phyloP scores from a whole-genome alignment of 371 early-diverging fungal species.

The Apophysomyces elegans region DNA sequence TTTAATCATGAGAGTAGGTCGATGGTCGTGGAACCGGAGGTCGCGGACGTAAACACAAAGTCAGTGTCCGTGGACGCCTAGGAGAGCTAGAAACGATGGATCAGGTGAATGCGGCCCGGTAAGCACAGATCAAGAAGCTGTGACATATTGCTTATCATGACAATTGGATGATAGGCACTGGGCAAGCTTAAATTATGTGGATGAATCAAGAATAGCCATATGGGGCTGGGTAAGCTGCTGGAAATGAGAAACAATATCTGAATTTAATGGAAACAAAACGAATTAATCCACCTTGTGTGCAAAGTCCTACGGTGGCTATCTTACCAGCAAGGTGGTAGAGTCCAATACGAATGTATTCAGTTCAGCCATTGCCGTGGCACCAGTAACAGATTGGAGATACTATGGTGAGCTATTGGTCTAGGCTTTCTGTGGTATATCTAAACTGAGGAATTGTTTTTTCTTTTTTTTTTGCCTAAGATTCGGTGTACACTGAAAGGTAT shows the following conservation, averaged over 20 bases:
- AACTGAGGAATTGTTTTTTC: not conserved
- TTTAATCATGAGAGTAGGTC: conserved; percentile 37
- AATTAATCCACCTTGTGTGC: not conserved
- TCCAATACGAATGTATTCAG: conserved; percentile 80
- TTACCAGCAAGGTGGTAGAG: conserved; percentile 88
- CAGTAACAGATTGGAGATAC: conserved; percentile 93
- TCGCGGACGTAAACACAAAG: conserved; percentile 84
- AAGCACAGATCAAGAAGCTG: not conserved
- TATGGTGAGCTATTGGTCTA: conserved; percentile 52
- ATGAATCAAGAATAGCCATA: conserved; percentile 81
- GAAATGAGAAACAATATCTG: not conserved
- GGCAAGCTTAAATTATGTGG: conserved; percentile 73
- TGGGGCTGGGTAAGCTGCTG: conserved; percentile 87
- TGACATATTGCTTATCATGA: not conserved
- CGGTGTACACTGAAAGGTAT: conserved; percentile 96
- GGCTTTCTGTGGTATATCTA: not conserved
- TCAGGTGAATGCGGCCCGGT: conserved; percentile 83
- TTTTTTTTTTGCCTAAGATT: conserved; percentile 53
- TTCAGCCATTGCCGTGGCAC: conserved; percentile 93
- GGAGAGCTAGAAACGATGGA: conserved; percentile 87
- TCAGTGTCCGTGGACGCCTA: conserved; percentile 76
- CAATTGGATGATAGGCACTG: conserved; percentile 44
- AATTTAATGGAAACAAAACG: not conserved
- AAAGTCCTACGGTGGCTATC: conserved; percentile 92
- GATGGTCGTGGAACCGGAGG: conserved; percentile 93